Evolutionary conservation across 805 yeast species (phyloP).

Genomic region (Middelhovenomyces tepae): DNA sequence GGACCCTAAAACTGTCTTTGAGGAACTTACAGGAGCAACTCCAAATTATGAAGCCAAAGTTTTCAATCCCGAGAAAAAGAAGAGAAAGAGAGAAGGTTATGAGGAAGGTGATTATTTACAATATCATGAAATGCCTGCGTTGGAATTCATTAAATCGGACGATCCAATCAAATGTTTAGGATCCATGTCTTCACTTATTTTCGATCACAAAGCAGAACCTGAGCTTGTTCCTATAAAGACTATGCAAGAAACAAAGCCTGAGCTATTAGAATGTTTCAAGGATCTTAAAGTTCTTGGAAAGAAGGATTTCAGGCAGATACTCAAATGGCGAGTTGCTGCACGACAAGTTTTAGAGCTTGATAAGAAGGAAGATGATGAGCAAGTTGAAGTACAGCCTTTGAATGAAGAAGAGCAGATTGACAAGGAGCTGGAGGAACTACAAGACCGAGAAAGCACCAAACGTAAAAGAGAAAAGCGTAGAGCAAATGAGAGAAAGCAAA

Average conservation of each 20-base stretch:
- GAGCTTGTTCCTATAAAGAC: slow-evolving; percentile 67
- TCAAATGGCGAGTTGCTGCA: slow-evolving; percentile 84
- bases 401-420: slow-evolving; percentile 88
- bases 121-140: slow-evolving; percentile 60
- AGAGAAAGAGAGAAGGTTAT: slow-evolving; percentile 90
- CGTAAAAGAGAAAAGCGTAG: slow-evolving; percentile 74
- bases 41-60: slow-evolving; percentile 80
- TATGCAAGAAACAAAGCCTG: slow-evolving; percentile 69
- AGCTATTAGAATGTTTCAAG: slow-evolving; percentile 71
- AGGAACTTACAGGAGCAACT: slow-evolving; percentile 57
- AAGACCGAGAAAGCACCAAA: slow-evolving; percentile 60
- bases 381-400: slow-evolving; percentile 58
- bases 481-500: slow-evolving; percentile 74
- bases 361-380: slow-evolving; percentile 38
- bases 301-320: slow-evolving; percentile 78
- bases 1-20: slow-evolving; percentile 90
- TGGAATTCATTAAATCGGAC: slow-evolving; percentile 74
- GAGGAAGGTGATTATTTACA: slow-evolving; percentile 80
- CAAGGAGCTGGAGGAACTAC: slow-evolving; percentile 67
- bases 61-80: slow-evolving; percentile 87
- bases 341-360: slow-evolving; percentile 67
- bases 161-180: slow-evolving; percentile 84
- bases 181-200: slow-evolving; percentile 46
- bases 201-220: slow-evolving; percentile 54
- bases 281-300: slow-evolving; percentile 92